These are phyloP conservation scores for Hypomyces rosellus DNA, from an alignment of 2,329 filamentous ascomycete genomes.

Conservation along the genomic window DNA sequence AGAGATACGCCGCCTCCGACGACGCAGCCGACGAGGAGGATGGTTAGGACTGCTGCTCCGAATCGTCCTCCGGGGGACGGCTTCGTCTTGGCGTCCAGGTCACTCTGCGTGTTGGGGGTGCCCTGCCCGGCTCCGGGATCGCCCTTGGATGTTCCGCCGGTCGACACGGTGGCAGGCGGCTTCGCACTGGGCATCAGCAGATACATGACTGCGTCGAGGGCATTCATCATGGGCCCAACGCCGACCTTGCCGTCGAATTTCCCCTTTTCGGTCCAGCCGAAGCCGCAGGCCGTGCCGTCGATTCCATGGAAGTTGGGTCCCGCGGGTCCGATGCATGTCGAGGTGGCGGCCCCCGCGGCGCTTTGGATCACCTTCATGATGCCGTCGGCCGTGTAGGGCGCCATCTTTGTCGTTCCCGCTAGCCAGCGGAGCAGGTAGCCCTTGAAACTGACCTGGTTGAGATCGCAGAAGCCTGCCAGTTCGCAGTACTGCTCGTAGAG, in stretches of 20 bases:
- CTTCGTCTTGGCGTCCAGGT: conserved; percentile 21
- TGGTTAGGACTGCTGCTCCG: conserved; percentile 51
- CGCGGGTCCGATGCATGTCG: conserved; percentile 44
- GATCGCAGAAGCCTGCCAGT: conserved; percentile 52
- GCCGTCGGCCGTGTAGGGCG: conserved; percentile 42
- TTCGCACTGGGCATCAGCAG: conserved; percentile 42
- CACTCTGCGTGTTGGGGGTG: conserved; percentile 20
- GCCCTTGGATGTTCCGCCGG: conserved; percentile 54
- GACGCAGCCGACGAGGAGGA: conserved; percentile 41
- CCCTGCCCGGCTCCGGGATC: conserved; percentile 40
- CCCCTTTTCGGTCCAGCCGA: conserved; percentile 50
- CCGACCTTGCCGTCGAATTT: conserved; percentile 54
- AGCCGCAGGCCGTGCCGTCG: conserved; percentile 59
- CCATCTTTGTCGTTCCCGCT: conserved; percentile 48
- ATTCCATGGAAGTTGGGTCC: conserved; percentile 42
- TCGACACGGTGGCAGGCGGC: conserved; percentile 44
- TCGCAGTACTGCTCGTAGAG: conserved; percentile 66
- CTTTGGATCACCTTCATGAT: conserved; percentile 46
- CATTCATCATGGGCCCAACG: conserved; percentile 66
- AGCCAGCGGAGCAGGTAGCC: conserved; percentile 67
- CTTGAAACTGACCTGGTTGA: conserved; percentile 70
- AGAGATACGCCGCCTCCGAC: conserved; percentile 46
- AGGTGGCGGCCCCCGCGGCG: conserved; percentile 47
- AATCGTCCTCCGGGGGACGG: conserved; percentile 47
- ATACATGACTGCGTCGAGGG: conserved; percentile 57